Base-by-base conservation (phyloP, 2,329 filamentous ascomycete species). In the Trichoderma breve region DNA sequence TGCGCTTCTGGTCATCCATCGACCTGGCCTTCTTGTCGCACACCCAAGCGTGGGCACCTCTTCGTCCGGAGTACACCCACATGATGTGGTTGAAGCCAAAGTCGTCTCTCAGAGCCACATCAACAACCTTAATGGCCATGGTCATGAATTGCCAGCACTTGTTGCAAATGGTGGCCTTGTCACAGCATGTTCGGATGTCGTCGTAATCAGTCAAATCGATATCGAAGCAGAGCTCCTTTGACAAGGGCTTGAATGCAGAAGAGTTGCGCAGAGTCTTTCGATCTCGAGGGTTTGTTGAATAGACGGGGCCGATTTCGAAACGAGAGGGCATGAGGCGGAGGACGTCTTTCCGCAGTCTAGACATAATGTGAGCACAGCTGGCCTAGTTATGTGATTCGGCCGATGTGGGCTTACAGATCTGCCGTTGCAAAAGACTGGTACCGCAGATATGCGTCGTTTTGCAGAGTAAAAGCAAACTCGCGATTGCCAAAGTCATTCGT, bases 141-240 rank as follows among this genome's bases (percentile, higher is more conserved):
- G 93, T 97, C 77, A 97, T 97, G 81, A 98, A 99, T 64, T 92
- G 87, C 96, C 96, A 99, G 84, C 96, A 99, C 80, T 95, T 96
- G 75, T 86, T 87, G 81, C 96, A 99, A 75, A 99, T 98, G 76
- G 93, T 97, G 9, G 95, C 94, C 80, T 95, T 95, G 77, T 91
- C 90, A 81, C 96, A 99, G 83, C 96, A 99, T 32, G 95, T 98
- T 76, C 96, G 91, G 75, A 99, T 93, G 75, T 97, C 94, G 80
- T 99, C 96, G 82, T 99, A 99, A 83, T 98, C 96, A 70, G 96
- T 98, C 88, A 99, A 88, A 88, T 99, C 96, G 78, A 99, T 98
- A 91, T 99, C 96, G 82, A 99, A 98, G 77, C 97, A 97, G 51
- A 99, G 85, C 81, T 99, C 96, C 81, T 99, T 99, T 71, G 93